Conservation (phyloP, 108 stramenopile genomes). For the Cyclotella atomus region DNA sequence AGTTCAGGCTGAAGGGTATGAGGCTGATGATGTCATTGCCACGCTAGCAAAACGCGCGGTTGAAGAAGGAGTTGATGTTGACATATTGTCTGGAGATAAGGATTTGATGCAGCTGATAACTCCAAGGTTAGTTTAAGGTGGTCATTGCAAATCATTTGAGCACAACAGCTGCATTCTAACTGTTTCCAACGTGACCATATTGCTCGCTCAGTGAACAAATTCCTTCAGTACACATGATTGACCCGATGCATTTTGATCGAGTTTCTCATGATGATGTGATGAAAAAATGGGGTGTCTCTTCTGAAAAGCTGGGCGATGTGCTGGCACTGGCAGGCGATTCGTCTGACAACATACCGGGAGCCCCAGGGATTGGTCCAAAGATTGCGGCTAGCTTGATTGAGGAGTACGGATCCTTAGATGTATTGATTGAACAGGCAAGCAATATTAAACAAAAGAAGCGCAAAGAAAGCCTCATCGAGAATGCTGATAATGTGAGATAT, state of each 20-base stretch:
- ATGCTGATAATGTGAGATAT: conserved; percentile 55
- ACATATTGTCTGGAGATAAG: conserved; percentile 87
- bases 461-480: conserved; percentile 59
- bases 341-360: conserved; percentile 89
- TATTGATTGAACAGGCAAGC: conserved; percentile 56
- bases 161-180: background rate
- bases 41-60: conserved; percentile 68
- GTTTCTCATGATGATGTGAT: conserved; percentile 67
- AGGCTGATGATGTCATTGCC: conserved; percentile 94
- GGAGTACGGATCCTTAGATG: conserved; percentile 70
- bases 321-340: conserved; percentile 88
- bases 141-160: background rate
- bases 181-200: too few species aligned
- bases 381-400: conserved; percentile 76
- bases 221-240: conserved; percentile 78
- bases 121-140: conserved; percentile 17
- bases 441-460: conserved; percentile 70
- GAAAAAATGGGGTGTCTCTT: conserved; percentile 78
- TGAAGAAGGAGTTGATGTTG: conserved; percentile 66
- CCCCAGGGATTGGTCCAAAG: conserved; percentile 88
- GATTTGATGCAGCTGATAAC: conserved; percentile 93
- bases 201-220: conserved; percentile 7
- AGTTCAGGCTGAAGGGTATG: conserved; percentile 78
- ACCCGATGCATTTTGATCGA: conserved; percentile 76
- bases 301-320: conserved; percentile 78